phyloP scores from a whole-genome alignment of 495 filamentous ascomycete species.

The Acidomyces sp. region DNA sequence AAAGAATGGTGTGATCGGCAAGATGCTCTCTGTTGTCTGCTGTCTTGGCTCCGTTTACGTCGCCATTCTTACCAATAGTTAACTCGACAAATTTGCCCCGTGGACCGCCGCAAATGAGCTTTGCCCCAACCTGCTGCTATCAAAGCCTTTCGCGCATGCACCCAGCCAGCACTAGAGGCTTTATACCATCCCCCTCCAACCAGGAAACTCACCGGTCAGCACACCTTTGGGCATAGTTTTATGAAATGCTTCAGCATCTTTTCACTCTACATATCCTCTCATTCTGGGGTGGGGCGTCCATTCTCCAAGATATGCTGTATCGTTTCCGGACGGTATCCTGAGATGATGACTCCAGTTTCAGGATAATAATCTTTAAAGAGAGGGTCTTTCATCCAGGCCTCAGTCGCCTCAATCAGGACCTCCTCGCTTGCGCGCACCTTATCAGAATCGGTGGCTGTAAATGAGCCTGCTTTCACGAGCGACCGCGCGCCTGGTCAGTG shows the following conservation, averaged over 20 bases:
- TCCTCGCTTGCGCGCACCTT: slow-evolving; percentile 28
- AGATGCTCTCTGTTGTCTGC: slow-evolving; percentile 27
- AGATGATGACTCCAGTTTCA: slow-evolving; percentile 34
- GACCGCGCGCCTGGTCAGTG: not conserved
- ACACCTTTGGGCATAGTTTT: slow-evolving; percentile 40
- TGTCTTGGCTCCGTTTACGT: slow-evolving; percentile 31
- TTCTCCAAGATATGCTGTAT: slow-evolving; percentile 27
- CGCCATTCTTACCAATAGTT: slow-evolving; percentile 21
- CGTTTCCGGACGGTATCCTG: slow-evolving; percentile 29
- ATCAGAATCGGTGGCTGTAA: slow-evolving; percentile 22
- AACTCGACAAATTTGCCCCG: slow-evolving; percentile 32
- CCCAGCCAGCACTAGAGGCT: slow-evolving; percentile 36
- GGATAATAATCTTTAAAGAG: slow-evolving; percentile 40
- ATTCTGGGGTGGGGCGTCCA: not conserved
- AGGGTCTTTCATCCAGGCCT: slow-evolving; percentile 37
- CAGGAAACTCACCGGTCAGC: slow-evolving; percentile 37
- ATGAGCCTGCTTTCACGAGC: no score
- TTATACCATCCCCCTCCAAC: slow-evolving; percentile 42
- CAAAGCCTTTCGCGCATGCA: slow-evolving; percentile 37
- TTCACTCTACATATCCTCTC: slow-evolving; percentile 5
- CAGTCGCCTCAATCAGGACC: slow-evolving; percentile 28
- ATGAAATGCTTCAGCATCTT: slow-evolving; percentile 34
- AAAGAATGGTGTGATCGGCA: slow-evolving; percentile 34
- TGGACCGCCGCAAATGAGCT: slow-evolving; percentile 33
- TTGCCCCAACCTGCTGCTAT: slow-evolving; percentile 34